Evolutionary conservation across 352 stramenopile species (phyloP), one percentile per base, ranked within the genome.

Genomic region (Globisporangium cystogenes): DNA sequence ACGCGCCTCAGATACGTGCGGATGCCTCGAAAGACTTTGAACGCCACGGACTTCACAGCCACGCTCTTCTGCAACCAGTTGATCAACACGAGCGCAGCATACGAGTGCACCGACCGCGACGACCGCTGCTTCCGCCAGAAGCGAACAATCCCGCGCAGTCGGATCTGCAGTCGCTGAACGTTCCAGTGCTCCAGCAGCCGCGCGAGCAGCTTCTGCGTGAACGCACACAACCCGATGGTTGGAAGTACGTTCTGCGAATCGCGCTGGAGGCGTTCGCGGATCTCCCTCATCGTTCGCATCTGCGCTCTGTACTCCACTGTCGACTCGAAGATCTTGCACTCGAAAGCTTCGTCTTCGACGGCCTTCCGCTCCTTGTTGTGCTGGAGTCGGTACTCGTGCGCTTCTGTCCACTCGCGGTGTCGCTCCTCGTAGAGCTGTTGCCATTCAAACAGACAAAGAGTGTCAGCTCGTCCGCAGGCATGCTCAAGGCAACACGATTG

Each of bases 31-130:
- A 87, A 85, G 2, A 84, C 67, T 15, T 73, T 73, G 42, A 85
- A 82, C 20, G 67, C 58, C 6, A 85, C 67, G 44, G 60, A 74
- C 48, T 74, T 79, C 4, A 87, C 68, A 24, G 65, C 60, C 1
- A 87, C 72, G 49, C 69, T 82, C 55, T 82, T 85, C 52, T 82
- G 72, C 15, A 87, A 62, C 76, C 76, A 87, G 29, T 80, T 60
- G 21, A 85, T 71, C 3, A 87, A 47, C 40, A 87, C 39, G n/a
- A 59, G 23, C 1, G 65, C 72, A 41, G 71, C 65, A 7, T 67
- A 43, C 1, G 53, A 59, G 46, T 81, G 79, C 4, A 31, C 58
- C 11, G 37, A 61, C 14, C 70, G 72, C 7, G 64, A 49, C 12
- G 55, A 65, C 20, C 74, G 67, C 35, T 85, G 56, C 11, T 74